Evolutionary conservation across 306 rosid species (phyloP).

Genomic region (Vicia faba): DNA sequence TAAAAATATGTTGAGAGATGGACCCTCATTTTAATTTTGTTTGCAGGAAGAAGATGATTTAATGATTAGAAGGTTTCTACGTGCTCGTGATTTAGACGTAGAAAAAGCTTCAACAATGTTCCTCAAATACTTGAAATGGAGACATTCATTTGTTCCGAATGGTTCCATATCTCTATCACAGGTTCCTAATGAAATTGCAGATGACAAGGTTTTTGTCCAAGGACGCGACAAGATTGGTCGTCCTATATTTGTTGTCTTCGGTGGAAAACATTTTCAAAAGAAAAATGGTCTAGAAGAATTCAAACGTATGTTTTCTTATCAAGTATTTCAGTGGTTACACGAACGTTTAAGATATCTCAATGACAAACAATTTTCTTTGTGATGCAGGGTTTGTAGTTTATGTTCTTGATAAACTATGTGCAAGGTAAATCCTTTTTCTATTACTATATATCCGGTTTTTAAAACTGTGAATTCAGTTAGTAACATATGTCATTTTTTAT

Average conservation of each 20-base stretch:
- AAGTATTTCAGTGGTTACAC: neutral
- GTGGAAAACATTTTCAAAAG: constrained; percentile 57
- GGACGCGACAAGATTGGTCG: constrained; percentile 62
- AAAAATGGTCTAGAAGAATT: constrained; percentile 46
- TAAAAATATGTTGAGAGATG: no score
- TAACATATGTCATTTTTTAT: constrained; percentile 20
- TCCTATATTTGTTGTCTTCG: constrained; percentile 48
- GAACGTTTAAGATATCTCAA: neutral
- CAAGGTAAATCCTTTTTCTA: constrained; percentile 46
- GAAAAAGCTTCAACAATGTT: constrained; percentile 52
- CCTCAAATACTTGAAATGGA: constrained; percentile 65
- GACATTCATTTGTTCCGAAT: constrained; percentile 52
- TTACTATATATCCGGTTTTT: neutral
- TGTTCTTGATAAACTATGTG: constrained; percentile 52
- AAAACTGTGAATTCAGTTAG: neutral
- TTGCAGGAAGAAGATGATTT: constrained; percentile 58
- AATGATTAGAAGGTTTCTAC: constrained; percentile 54
- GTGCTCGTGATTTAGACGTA: constrained; percentile 55
- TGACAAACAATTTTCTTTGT: constrained; percentile 7
- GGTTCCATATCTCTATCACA: constrained; percentile 49
- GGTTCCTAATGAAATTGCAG: constrained; percentile 50
- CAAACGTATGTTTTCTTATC: constrained; percentile 46
- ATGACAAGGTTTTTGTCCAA: constrained; percentile 51
- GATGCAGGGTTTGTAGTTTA: constrained; percentile 59
- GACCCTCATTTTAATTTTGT: neutral